Base-by-base conservation (phyloP, 495 filamentous ascomycete species). In the Neurospora africana region DNA sequence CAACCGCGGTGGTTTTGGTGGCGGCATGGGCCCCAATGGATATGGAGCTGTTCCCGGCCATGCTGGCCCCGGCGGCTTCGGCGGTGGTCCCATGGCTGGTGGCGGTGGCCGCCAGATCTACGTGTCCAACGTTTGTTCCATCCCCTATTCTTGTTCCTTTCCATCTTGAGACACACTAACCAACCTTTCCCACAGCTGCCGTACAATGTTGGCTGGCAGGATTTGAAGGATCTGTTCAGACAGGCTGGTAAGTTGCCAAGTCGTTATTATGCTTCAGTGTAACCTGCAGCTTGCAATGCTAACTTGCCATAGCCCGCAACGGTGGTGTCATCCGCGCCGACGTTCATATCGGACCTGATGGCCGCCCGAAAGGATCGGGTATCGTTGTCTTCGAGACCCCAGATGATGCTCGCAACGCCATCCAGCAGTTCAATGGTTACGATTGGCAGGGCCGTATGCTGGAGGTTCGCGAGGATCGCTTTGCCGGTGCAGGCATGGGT, bases 201-300 rank as follows among this genome's bases (percentile, higher is more conserved):
- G 36, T 99, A 93, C 86, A 97, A 91, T 69, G 93, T 97, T 77
- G 95, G 96, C 81, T 99, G 95, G 95, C 95, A 99, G 86, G 95
- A 99, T 82, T 83, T 99, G 80, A 99, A 99, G 86, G 95, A 99
- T 83, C 86, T 99, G 75, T 99, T 99, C 88, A 93, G 95, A 78
- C 94, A 98, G 87, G 93, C 95, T 84, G 92, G 95, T 97, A 88
- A 88, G 91, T 88, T 37, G 72, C 38, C 15, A 6, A 47, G 4
- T 38, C 39, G 38, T 9, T 38, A n/a, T 23, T 13, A n/a, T 61
- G 41, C 65, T 74, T 71, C 40, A 44, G 47, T 15, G 15, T 65
- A 30, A 33, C 70, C 21, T 27, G 19, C 13, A 36, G 35, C 36
- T 68, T 35, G 39, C 69, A 53, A 69, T 72, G 30, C 70, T 70